Evolutionary conservation across 768 basidiomycete genomes (phyloP).

Genomic region (Leccinum subtestaceum): DNA sequence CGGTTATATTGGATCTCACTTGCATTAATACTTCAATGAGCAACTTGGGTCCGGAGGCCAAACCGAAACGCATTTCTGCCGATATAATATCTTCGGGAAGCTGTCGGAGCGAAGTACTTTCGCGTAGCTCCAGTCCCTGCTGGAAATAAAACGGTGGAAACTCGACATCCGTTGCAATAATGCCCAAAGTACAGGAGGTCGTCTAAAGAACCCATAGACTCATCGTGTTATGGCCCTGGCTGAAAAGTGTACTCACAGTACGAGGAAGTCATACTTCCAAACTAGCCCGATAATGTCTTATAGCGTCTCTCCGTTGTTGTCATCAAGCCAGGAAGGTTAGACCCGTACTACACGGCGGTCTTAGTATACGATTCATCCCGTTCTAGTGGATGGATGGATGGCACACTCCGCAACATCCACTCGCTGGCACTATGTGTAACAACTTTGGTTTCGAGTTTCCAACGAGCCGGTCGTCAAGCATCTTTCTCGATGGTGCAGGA

Average conservation of each 20-base stretch:
- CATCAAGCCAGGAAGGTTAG: constrained; percentile 78
- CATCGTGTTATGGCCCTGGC: neutral
- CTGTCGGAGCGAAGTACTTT: constrained; percentile 79
- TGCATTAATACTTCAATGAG: constrained; percentile 58
- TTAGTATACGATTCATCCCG: neutral
- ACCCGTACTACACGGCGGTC: constrained; percentile 51
- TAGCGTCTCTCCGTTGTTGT: constrained; percentile 58
- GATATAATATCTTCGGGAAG: constrained; percentile 71
- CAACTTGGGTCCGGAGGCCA: constrained; percentile 59
- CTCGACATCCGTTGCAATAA: neutral
- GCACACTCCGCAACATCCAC: constrained; percentile 6
- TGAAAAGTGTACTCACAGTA: constrained; percentile 52
- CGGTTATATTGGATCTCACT: constrained; percentile 37
- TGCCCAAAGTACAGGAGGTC: constrained; percentile 41
- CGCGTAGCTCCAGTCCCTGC: constrained; percentile 59
- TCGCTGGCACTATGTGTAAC: constrained; percentile 69
- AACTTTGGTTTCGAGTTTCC: constrained; percentile 65
- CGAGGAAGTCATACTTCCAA: constrained; percentile 65
- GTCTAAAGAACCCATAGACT: constrained; percentile 36
- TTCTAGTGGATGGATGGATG: too few relatives aligned
- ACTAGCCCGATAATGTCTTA: constrained; percentile 63
- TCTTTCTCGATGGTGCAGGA: constrained; percentile 52
- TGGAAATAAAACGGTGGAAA: constrained; percentile 68
- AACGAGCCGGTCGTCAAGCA: constrained; percentile 65
- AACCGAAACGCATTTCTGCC: constrained; percentile 71